Evolutionary conservation across 345 rosid species (phyloP).

Genomic region (Citrus australasica): DNA sequence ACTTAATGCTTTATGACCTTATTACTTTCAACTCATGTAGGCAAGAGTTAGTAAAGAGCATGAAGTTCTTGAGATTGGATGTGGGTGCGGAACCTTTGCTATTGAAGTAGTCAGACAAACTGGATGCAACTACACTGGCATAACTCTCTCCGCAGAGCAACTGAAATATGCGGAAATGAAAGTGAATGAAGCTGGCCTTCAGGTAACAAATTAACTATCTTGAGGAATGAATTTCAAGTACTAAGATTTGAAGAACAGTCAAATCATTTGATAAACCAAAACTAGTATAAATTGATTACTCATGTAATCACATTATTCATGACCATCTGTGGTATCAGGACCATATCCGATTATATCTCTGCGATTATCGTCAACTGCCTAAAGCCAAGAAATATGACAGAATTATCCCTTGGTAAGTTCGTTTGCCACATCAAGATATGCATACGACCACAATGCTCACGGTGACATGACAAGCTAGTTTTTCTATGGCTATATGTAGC

Average conservation of each 20-base stretch:
- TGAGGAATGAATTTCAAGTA: not conserved
- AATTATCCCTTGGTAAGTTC: slow-evolving; percentile 75
- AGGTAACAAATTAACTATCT: slow-evolving; percentile 57
- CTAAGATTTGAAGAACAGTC: not conserved
- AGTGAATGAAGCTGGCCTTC: slow-evolving; percentile 84
- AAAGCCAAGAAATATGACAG: slow-evolving; percentile 57
- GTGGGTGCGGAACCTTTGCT: slow-evolving; percentile 93
- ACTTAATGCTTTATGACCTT: not conserved
- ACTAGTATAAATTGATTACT: too few relatives aligned
- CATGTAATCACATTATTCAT: too few relatives aligned
- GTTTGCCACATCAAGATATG: not conserved
- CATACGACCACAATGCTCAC: not conserved
- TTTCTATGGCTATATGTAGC: slow-evolving; percentile 27
- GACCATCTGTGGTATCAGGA: slow-evolving; percentile 35
- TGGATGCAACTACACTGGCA: slow-evolving; percentile 84
- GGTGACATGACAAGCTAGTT: not conserved
- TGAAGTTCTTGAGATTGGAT: slow-evolving; percentile 84
- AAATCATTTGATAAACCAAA: not conserved
- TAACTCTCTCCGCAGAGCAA: slow-evolving; percentile 74
- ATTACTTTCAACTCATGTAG: slow-evolving; percentile 19
- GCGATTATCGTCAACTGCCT: slow-evolving; percentile 79
- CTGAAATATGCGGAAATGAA: slow-evolving; percentile 61
- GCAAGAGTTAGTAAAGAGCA: slow-evolving; percentile 57
- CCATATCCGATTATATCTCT: slow-evolving; percentile 52
- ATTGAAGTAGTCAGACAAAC: slow-evolving; percentile 82